Base-by-base conservation (phyloP, 2,329 filamentous ascomycete genomes). In the Sporothrix brasiliensis region DNA sequence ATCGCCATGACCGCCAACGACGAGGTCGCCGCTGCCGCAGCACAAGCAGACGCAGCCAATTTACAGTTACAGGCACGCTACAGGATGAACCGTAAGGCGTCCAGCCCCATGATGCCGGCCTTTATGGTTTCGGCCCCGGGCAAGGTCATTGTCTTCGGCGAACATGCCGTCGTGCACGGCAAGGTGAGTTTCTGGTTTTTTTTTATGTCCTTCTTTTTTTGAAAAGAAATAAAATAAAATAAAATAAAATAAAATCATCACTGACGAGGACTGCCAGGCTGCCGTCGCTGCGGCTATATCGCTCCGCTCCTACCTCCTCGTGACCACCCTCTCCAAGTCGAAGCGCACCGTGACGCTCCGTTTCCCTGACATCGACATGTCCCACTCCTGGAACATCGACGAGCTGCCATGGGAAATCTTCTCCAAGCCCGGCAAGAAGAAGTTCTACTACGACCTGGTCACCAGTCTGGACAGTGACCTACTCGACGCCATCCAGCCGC, bases 51-150 rank as follows among this genome's bases (percentile, higher is more conserved):
- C 49, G 41, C 56, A 71, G 70, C 79, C 73, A 71, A 66, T n/a
- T 19, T 76, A 67, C 75, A 80, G 70, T 79, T 79, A 67, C 76
- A 79, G 72, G 30, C 41, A 14, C 61, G 61, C 21, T 65, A 68
- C 30, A 84, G 76, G 74, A 77, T 82, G 76, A 79, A 81, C 65
- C 86, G 88, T 78, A 89, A 87, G 75, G 81, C 83, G 72, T 90
- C 88, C 13, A 87, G 82, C 70, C 88, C 88, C 3, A 88, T 90
- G 88, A 88, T 95, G 81, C 94, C 94, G 56, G 84, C 94, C 72
- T 99, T 99, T 79, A 97, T 99, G 92, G 94, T 98, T 70, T 98
- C 95, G 19, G 94, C 96, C 2, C 95, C 95, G 0, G 96, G 94
- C 74, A 99, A 99, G 80, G 95, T 97, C 78, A 99, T 99, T 79